Conservation (phyloP, 768 basidiomycete genomes). For the Mrakia hoshinonis region DNA sequence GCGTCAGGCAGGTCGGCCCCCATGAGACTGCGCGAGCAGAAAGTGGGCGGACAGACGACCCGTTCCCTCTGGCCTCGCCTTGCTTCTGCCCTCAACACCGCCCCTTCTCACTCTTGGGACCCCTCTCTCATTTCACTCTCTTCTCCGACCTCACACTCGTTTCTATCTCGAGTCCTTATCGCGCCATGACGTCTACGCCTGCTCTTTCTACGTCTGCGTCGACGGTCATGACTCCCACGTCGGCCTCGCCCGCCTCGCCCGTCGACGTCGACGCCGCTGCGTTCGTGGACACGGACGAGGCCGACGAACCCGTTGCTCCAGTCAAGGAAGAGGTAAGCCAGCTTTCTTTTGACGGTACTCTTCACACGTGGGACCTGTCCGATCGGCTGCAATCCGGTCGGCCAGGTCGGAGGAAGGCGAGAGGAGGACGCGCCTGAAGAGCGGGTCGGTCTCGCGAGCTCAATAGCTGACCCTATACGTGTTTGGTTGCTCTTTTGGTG, state of each 20-base stretch:
- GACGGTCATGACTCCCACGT: neutral
- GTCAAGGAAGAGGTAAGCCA: neutral
- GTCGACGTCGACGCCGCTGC: neutral
- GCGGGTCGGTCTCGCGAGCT: neutral
- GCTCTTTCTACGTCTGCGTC: slow-evolving; percentile 5
- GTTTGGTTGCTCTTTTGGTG: neutral
- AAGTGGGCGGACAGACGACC: too few relatives aligned
- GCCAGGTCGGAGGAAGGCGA: neutral
- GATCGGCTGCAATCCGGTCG: neutral
- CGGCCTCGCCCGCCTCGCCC: neutral
- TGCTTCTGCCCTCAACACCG: neutral
- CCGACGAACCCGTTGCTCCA: neutral
- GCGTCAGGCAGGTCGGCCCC: too few relatives aligned
- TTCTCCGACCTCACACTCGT: neutral
- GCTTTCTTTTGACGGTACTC: neutral
- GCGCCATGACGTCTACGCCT: slow-evolving; percentile 6
- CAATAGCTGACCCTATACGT: too few relatives aligned
- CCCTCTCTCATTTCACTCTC: neutral
- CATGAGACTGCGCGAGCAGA: too few relatives aligned
- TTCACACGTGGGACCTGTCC: neutral
- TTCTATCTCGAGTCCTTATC: neutral
- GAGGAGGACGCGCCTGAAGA: neutral
- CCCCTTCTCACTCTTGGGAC: neutral
- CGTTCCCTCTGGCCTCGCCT: neutral
- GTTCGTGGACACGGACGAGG: neutral